Evolutionary conservation across 768 basidiomycete genomes (phyloP), one percentile per base, ranked within the genome.

Genomic region (Kwoniella sp.): DNA sequence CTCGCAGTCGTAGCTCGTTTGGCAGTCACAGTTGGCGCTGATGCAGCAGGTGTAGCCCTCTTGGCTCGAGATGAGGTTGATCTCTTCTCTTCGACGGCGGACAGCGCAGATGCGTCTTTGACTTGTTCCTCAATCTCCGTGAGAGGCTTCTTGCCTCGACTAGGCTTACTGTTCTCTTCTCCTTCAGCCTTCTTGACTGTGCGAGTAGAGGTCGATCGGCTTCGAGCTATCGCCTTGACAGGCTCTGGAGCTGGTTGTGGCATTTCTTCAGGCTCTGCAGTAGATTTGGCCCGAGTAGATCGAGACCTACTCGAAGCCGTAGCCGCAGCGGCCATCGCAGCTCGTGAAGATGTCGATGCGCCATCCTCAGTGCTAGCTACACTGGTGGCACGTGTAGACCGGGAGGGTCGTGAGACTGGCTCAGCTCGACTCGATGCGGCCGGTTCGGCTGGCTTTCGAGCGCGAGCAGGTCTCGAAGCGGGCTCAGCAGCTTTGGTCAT

Each of bases 41-140:
- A 0, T 25, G 59, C 22, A 17, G 60, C 21, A 27, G 60, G 10
- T 17, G 60, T 27, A 36, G 60, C 29, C 25, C 36, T 22, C 50
- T 47, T 64, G 2, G 22, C 37, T 24, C 52, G 37, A 22, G 62
- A 58, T 0, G 22, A 9, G 1, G 55, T 13, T 2, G 48, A 24
- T 30, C 33, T 22, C n/a, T 58, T 30, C 36, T 58, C 51, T 19
- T 48, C 37, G 13, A 2, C 56, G 26, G 19, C 44, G 19, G 36
- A 21, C 1, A 36, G 19, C 10, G 40, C 40, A 15, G 40, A 19
- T 4, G 3, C 40, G 17, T 15, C 40, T 19, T 44, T 44, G 8
- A 25, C n/a, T 29, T 65, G 58, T 26, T 65, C 64, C 15, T 54
- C 46, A 13, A 58, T 49, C 24, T 58, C 54, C 19, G 64, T 27